phyloP scores from a whole-genome alignment of 2,329 filamentous ascomycete species.

The Thelonectria blattea region DNA sequence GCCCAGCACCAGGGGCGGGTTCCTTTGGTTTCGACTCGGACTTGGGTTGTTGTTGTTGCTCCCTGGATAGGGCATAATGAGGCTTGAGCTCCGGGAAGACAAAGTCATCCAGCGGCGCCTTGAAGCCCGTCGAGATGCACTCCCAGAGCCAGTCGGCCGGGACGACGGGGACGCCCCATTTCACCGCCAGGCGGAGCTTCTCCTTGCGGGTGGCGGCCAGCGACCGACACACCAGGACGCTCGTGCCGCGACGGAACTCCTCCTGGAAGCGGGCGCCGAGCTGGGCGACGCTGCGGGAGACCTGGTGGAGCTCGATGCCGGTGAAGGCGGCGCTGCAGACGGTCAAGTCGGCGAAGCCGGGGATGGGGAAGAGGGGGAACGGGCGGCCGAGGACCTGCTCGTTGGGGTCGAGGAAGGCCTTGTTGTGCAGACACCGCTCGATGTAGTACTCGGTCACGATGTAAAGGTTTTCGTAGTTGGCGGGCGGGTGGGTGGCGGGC shows the following conservation, averaged over 20 bases:
- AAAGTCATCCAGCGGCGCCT: slow-evolving; percentile 53
- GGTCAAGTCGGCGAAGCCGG: slow-evolving; percentile 71
- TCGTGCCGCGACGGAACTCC: slow-evolving; percentile 72
- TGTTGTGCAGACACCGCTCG: slow-evolving; percentile 83
- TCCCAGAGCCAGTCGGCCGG: slow-evolving; percentile 84
- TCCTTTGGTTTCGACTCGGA: slow-evolving; percentile 12
- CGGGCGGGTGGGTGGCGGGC: slow-evolving; percentile 51
- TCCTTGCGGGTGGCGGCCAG: slow-evolving; percentile 65
- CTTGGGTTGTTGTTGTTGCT: slow-evolving; percentile 14
- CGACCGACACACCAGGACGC: slow-evolving; percentile 76
- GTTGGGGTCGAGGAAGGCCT: slow-evolving; percentile 70
- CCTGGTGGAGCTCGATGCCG: slow-evolving; percentile 83
- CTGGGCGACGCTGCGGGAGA: slow-evolving; percentile 76
- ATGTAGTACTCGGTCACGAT: slow-evolving; percentile 91
- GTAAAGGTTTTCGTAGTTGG: slow-evolving; percentile 48
- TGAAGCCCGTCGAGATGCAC: slow-evolving; percentile 67
- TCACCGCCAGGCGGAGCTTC: slow-evolving; percentile 78
- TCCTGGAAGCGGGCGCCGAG: slow-evolving; percentile 85
- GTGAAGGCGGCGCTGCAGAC: slow-evolving; percentile 84
- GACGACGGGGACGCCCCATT: slow-evolving; percentile 83
- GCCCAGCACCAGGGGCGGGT: slow-evolving; percentile 6
- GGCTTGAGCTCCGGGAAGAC: slow-evolving; percentile 55
- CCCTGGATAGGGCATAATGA: slow-evolving; percentile 29
- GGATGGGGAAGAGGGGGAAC: slow-evolving; percentile 72
- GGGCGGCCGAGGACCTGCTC: slow-evolving; percentile 78